These are phyloP conservation scores for Trametes pubescens DNA, from an alignment of 1,284 basidiomycete species.

Conservation along the genomic window DNA sequence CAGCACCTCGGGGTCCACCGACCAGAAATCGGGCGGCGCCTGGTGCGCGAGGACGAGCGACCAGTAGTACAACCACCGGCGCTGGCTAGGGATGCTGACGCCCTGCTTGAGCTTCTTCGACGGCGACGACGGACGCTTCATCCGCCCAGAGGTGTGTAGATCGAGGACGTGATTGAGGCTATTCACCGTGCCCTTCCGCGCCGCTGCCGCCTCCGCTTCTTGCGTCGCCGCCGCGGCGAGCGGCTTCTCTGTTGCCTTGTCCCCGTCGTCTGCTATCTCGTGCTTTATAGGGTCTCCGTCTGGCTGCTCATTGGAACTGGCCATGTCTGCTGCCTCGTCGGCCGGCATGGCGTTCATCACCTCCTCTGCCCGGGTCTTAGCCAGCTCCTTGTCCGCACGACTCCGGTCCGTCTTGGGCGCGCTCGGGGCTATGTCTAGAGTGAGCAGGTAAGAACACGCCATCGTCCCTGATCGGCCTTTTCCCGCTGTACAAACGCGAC, in stretches of 20 bases:
- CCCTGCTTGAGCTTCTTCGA: slow-evolving; percentile 63
- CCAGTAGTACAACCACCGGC: slow-evolving; percentile 79
- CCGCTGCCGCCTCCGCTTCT: slow-evolving; percentile 41
- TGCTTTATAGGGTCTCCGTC: slow-evolving; percentile 43
- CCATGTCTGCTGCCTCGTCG: slow-evolving; percentile 40
- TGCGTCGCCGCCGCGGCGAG: neutral
- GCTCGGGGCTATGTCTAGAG: slow-evolving; percentile 56
- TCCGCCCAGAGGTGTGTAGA: slow-evolving; percentile 73
- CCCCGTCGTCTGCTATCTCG: slow-evolving; percentile 26
- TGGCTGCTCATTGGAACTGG: slow-evolving; percentile 43
- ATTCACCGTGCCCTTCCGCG: slow-evolving; percentile 34
- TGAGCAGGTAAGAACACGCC: slow-evolving; percentile 82
- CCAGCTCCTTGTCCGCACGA: slow-evolving; percentile 45
- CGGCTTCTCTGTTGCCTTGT: neutral
- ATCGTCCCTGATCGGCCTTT: slow-evolving; percentile 87
- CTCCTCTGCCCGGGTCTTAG: slow-evolving; percentile 54
- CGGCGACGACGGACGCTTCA: slow-evolving; percentile 60
- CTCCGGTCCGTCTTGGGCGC: slow-evolving; percentile 59
- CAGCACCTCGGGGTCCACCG: slow-evolving; percentile 31
- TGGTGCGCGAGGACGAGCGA: slow-evolving; percentile 65
- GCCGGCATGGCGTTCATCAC: slow-evolving; percentile 57
- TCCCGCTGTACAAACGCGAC: slow-evolving; percentile 56
- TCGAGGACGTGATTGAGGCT: slow-evolving; percentile 67
- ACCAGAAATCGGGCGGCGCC: slow-evolving; percentile 60
- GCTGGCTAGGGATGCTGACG: slow-evolving; percentile 80